phyloP scores from a whole-genome alignment of 257 asterid species.

The Pogostemon cablin region DNA sequence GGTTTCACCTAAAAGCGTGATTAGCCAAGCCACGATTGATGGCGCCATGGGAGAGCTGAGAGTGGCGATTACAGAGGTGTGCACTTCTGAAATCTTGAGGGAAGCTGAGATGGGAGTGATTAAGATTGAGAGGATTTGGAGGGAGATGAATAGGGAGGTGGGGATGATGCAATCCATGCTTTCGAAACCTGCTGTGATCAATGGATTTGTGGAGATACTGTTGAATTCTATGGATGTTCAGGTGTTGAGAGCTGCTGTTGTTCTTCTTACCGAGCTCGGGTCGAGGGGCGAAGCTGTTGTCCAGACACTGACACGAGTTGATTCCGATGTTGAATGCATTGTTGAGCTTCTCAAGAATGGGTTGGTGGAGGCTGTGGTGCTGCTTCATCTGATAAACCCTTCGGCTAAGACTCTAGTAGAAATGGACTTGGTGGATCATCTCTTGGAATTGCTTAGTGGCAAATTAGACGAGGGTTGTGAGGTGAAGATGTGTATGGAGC shows the following conservation, averaged over 20 bases:
- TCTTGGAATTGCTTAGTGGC: slow-evolving; percentile 43
- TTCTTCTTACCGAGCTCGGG: slow-evolving; percentile 67
- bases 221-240: slow-evolving; percentile 59
- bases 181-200: slow-evolving; percentile 65
- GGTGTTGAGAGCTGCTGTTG: slow-evolving; percentile 55
- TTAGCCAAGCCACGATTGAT: slow-evolving; percentile 52
- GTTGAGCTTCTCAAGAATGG: slow-evolving; percentile 74
- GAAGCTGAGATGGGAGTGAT: slow-evolving; percentile 73
- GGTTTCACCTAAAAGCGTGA: slow-evolving; percentile 55
- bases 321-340: slow-evolving; percentile 71
- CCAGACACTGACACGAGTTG: slow-evolving; percentile 72
- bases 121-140: slow-evolving; percentile 55
- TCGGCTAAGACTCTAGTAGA: slow-evolving; percentile 42
- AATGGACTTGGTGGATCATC: slow-evolving; percentile 56
- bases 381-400: slow-evolving; percentile 58
- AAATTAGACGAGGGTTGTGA: slow-evolving; percentile 35
- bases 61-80: slow-evolving; percentile 53
- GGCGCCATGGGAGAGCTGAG: slow-evolving; percentile 57
- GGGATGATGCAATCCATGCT: slow-evolving; percentile 50
- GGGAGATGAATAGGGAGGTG: slow-evolving; percentile 35
- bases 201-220: slow-evolving; percentile 72
- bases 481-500: slow-evolving; percentile 44
- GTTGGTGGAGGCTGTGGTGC: slow-evolving; percentile 66
- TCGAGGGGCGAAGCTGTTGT: slow-evolving; percentile 54
- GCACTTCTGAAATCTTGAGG: slow-evolving; percentile 63